Base-by-base conservation (phyloP, 2,329 filamentous ascomycete genomes). In the Chaetomium olivaceum region DNA sequence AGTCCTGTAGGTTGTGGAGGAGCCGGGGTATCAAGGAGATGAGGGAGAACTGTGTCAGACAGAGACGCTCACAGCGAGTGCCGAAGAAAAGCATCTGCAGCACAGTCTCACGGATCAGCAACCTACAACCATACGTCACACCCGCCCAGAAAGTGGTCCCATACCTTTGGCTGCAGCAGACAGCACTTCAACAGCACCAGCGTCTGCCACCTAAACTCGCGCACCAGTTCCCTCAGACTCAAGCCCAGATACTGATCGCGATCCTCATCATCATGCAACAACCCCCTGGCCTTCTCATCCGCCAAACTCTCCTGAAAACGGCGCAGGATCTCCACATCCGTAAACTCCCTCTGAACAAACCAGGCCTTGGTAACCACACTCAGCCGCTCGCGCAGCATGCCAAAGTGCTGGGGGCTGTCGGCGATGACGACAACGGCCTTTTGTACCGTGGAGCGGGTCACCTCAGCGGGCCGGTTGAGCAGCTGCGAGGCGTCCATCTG, bases 31-130 rank as follows among this genome's bases (percentile, higher is more conserved):
- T 96, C 74, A 99, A 83, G 61, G 94, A 97, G 72, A 99, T 90
- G 55, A 99, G 85, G 52, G 94, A 95, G 80, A 98, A 99, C 77
- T 99, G 95, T 79, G 97, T 93, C 91, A 98, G 96, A 85, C 95
- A 99, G 71, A 99, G 81, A 70, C 91, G 87, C 78, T 99, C 95
- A 78, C 95, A 98, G 72, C 93, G 89, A n/a, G 94, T 93, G 68
- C 95, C 93, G 74, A 98, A 99, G 81, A 99, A 98, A 62, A 99
- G 88, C 91, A 98, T 98, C 93, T 97, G 71, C 23, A 46, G 19
- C 25, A 14, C 11, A 31, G 11, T 11, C 8, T 27, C 31, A 61
- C 48, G 11, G 21, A 43, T 58, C 48, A 54, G 62, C 48, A 46
- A 9, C 16, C 16, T 19, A 16, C 39, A 19, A 5, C 39, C 39